These are phyloP conservation scores for Phytophthora cactorum DNA, from an alignment of 352 stramenopile genomes.

Conservation along the genomic window DNA sequence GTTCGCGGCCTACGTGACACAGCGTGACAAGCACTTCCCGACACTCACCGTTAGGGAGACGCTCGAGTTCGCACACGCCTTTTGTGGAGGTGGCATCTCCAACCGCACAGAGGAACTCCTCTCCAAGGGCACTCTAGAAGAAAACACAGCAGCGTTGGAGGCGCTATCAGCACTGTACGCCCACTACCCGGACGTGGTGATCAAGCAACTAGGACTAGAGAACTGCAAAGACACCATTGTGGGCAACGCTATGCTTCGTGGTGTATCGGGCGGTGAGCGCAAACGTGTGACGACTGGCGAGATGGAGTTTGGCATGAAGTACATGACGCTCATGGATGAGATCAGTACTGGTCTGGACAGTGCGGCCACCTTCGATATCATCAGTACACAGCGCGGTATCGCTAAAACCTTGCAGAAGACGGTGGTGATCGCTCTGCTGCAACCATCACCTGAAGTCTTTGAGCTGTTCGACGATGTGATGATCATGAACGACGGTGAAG, in stretches of 20 bases:
- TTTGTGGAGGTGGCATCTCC: slow-evolving; percentile 41
- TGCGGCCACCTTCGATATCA: slow-evolving; percentile 57
- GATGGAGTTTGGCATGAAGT: slow-evolving; percentile 86
- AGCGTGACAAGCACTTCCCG: slow-evolving; percentile 89
- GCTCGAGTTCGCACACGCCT: slow-evolving; percentile 49
- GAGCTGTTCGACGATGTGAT: slow-evolving; percentile 27
- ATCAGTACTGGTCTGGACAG: slow-evolving; percentile 93
- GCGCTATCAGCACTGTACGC: slow-evolving; percentile 22
- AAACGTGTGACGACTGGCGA: slow-evolving; percentile 81
- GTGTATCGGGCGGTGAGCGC: slow-evolving; percentile 70
- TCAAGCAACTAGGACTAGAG: slow-evolving; percentile 50
- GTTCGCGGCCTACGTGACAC: slow-evolving; percentile 50
- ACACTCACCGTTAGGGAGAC: slow-evolving; percentile 58
- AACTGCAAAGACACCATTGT: slow-evolving; percentile 67
- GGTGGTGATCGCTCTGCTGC: slow-evolving; percentile 65
- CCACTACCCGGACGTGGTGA: slow-evolving; percentile 40
- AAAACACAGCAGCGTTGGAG: slow-evolving; percentile 23
- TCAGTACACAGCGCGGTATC: slow-evolving; percentile 37
- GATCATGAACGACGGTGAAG: slow-evolving; percentile 27
- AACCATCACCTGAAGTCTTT: slow-evolving; percentile 69
- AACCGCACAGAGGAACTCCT: slow-evolving; percentile 18
- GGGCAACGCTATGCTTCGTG: slow-evolving; percentile 54
- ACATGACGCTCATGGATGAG: slow-evolving; percentile 89
- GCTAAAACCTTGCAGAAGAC: slow-evolving; percentile 36
- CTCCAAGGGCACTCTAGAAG: slow-evolving; percentile 19